Conservation (phyloP, 768 basidiomycete species). For the Gyrodon lividus region DNA sequence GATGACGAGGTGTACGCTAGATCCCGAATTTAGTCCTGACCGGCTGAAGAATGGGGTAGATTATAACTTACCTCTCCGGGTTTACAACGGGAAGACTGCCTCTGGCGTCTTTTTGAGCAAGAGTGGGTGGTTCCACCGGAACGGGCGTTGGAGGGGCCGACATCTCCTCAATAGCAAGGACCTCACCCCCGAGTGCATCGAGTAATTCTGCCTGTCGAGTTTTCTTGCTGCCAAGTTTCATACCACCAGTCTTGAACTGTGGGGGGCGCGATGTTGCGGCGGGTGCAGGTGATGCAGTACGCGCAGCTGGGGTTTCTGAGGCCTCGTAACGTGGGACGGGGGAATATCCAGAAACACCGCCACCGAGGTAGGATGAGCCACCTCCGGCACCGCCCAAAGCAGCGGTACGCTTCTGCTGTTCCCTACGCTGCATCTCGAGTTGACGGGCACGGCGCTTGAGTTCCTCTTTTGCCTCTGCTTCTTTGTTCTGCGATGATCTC, state of each 20-base stretch:
- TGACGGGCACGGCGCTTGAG: constrained; percentile 97
- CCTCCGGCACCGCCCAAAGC: constrained; percentile 42
- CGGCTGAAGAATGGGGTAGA: neutral
- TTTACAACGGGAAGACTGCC: constrained; percentile 74
- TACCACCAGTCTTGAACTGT: constrained; percentile 90
- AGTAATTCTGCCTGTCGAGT: constrained; percentile 84
- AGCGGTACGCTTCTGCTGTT: constrained; percentile 80
- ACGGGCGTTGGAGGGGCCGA: constrained; percentile 52
- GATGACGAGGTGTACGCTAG: constrained; percentile 82
- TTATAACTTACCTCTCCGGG: constrained; percentile 60
- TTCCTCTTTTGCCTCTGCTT: constrained; percentile 98
- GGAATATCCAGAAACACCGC: constrained; percentile 69
- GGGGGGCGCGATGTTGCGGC: constrained; percentile 58
- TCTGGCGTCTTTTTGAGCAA: constrained; percentile 45
- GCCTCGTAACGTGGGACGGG: constrained; percentile 71
- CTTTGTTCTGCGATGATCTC: constrained; percentile 73
- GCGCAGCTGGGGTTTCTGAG: constrained; percentile 48
- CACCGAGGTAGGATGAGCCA: constrained; percentile 60
- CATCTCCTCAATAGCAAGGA: constrained; percentile 51
- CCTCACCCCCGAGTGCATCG: constrained; percentile 83
- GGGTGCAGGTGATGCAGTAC: constrained; percentile 43
- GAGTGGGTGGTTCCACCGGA: constrained; percentile 44
- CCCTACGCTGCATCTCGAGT: constrained; percentile 94
- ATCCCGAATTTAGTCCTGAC: neutral
- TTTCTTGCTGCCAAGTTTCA: constrained; percentile 96